Base-by-base conservation (phyloP, 495 filamentous ascomycete species). In the Aspergillus indologenus region DNA sequence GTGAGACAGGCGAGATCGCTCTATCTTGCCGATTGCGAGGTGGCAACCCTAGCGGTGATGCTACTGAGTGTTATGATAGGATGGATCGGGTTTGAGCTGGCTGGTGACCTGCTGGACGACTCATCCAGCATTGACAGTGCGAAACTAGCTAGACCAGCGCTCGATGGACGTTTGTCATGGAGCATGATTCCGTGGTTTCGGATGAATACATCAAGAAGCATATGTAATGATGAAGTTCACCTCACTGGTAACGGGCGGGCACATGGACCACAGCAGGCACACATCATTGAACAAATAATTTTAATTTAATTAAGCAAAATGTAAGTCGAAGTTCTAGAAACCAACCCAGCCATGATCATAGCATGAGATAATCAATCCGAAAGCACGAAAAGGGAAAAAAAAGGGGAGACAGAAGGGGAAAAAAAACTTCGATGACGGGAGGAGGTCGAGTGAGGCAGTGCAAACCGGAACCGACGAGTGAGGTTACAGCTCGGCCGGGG, bases 371-470 rank as follows among this genome's bases (percentile, higher is more conserved):
- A 20, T 15, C 54, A 56, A 52, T 50, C 50, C 26, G 15, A 21
- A 34, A 51, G 42, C 3, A 26, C 34, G 58, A 31, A 43, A 17
- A 21, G 49, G 18, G 17, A 45, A 17, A 53, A 48, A 44, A 42
- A 19, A 48, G 23, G 34, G 7, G 12, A 52, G 47, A 34, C 22
- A 40, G 53, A 31, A 59, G 29, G 29, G 40, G 24, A 34, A 46
- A 46, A 53, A 22, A 47, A 29, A 51, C 14, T 51, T 48, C 42
- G 17, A 52, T 58, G 31, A 21, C 40, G 46, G 53, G 40, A 42
- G 24, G n/a, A 14, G 31, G 34, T 40, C 34, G 23, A 65, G 24
- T 63, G 66, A 68, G 66, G 66, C 66, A 68, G 66, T 68, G 66
- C 66, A 68, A 29, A 55, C 18, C 14, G 17, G 19, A n/a, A 54